Evolutionary conservation across 2,329 filamentous ascomycete genomes (phyloP).

Genomic region (Beauveria medogensis): DNA sequence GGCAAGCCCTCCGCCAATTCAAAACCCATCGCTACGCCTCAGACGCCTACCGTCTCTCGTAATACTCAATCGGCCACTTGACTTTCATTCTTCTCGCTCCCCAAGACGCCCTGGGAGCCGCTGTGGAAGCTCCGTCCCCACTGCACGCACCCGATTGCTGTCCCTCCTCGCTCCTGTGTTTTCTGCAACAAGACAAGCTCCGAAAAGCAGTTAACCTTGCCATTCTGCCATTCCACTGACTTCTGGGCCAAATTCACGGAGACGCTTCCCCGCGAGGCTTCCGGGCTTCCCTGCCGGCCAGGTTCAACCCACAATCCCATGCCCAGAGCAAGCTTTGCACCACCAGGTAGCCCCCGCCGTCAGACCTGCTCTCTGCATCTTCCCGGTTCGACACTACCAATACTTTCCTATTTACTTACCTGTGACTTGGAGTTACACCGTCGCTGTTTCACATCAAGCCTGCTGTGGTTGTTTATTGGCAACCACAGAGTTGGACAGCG

Average conservation of each 20-base stretch:
- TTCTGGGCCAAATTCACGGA: background rate
- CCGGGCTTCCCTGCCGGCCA: background rate
- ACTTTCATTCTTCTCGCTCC: slow-evolving; percentile 1
- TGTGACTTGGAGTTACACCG: slow-evolving; percentile 1
- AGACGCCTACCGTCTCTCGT: background rate
- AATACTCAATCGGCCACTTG: slow-evolving; percentile 1
- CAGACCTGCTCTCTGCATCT: slow-evolving; percentile 3
- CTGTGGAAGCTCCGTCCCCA: background rate
- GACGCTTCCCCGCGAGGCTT: background rate
- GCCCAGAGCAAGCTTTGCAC: background rate
- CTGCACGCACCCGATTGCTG: slow-evolving; percentile 2
- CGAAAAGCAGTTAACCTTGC: background rate
- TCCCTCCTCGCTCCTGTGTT: slow-evolving; percentile 3
- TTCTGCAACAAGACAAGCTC: background rate
- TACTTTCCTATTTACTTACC: background rate
- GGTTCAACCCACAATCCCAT: background rate
- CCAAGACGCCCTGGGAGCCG: background rate
- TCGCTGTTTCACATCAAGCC: slow-evolving; percentile 8
- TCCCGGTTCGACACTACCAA: background rate
- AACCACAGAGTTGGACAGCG: slow-evolving; percentile 5
- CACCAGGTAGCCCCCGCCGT: background rate
- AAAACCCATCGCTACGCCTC: background rate
- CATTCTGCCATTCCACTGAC: background rate
- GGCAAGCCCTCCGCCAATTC: background rate
- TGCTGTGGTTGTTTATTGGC: slow-evolving; percentile 5